These are phyloP conservation scores for Beauveria rudraprayagi DNA, from an alignment of 2,329 filamentous ascomycete genomes.

Conservation along the genomic window DNA sequence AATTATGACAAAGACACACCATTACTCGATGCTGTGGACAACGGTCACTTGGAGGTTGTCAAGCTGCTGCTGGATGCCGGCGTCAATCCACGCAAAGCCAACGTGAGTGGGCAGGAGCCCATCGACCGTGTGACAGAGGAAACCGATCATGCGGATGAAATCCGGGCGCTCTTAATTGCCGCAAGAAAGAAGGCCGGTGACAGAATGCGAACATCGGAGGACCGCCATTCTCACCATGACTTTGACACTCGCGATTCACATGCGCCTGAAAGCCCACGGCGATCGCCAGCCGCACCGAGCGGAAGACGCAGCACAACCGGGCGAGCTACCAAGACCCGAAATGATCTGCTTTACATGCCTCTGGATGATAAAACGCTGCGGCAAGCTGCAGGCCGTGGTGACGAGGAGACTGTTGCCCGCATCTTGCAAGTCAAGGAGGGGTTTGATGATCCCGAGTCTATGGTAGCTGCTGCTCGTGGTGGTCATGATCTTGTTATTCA, in stretches of 20 bases:
- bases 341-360: constrained; percentile 55
- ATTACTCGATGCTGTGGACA: constrained; percentile 91
- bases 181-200: constrained; percentile 49
- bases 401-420: constrained; percentile 52
- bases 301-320: constrained; percentile 47
- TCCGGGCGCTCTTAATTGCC: constrained; percentile 59
- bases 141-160: constrained; percentile 69
- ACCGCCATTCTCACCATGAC: constrained; percentile 42
- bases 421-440: constrained; percentile 54
- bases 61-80: constrained; percentile 75
- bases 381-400: constrained; percentile 51
- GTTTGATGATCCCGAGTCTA: constrained; percentile 70
- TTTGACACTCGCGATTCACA: constrained; percentile 40
- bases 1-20: constrained; percentile 86
- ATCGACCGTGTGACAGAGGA: constrained; percentile 73
- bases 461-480: constrained; percentile 85
- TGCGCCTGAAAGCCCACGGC: constrained; percentile 49
- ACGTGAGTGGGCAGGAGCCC: constrained; percentile 87
- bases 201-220: constrained; percentile 48
- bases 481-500: constrained; percentile 85
- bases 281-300: constrained; percentile 42
- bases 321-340: constrained; percentile 56
- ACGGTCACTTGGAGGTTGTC: constrained; percentile 84
- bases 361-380: constrained; percentile 54
- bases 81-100: constrained; percentile 84